These are phyloP conservation scores for Vigna trinervia DNA, from an alignment of 306 rosid genomes.

Conservation along the genomic window DNA sequence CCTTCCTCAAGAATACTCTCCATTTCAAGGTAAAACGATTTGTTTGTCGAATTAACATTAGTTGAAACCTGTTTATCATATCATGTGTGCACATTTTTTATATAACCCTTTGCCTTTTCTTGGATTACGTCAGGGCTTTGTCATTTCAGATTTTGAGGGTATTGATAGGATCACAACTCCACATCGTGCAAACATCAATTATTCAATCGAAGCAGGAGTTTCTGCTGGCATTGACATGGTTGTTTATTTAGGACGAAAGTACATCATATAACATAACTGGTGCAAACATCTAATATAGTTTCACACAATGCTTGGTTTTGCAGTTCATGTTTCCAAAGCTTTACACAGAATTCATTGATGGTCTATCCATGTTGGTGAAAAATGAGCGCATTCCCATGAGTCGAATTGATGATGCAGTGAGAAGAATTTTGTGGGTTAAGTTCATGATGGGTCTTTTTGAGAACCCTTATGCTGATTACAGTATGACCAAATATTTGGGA, in stretches of 20 bases:
- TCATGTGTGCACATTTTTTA: neutral
- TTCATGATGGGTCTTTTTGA: constrained; percentile 61
- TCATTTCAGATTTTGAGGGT: constrained; percentile 61
- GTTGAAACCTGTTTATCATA: neutral
- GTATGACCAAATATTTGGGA: constrained; percentile 53
- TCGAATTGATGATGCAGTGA: constrained; percentile 61
- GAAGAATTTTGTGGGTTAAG: constrained; percentile 57
- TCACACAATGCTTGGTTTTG: constrained; percentile 33
- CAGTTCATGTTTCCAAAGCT: constrained; percentile 56
- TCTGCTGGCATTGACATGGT: constrained; percentile 66
- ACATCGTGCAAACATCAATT: constrained; percentile 51
- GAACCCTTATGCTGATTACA: constrained; percentile 53
- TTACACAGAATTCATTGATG: constrained; percentile 50
- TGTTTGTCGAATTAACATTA: constrained; percentile 19
- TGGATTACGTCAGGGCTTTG: constrained; percentile 53
- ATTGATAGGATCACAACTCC: constrained; percentile 57
- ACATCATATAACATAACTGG: constrained; percentile 6
- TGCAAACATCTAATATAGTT: constrained; percentile 24
- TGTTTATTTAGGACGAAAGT: constrained; percentile 29
- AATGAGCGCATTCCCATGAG: constrained; percentile 52
- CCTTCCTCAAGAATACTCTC: constrained; percentile 50
- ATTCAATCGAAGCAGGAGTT: constrained; percentile 54
- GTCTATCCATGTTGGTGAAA: constrained; percentile 50
- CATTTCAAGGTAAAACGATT: constrained; percentile 48
- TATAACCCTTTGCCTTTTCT: constrained; percentile 4